A percentile compares a stretch with the other conserved stretches of the same genome.
phyloP scores from a whole-genome alignment of 305 asterid species.

The Solanum chacoense region DNA sequence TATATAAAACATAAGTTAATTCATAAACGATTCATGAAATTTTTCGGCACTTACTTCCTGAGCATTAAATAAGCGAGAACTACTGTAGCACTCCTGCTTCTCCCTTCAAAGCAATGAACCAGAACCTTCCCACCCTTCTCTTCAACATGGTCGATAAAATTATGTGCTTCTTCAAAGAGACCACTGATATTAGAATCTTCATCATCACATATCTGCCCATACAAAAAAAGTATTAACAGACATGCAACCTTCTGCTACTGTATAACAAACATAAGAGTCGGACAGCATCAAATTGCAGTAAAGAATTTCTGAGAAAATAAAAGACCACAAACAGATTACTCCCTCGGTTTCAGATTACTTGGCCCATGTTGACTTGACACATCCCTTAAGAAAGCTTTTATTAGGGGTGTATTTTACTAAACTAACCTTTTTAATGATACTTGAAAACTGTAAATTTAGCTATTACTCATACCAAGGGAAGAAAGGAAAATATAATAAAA shows the following conservation, averaged over 20 bases:
- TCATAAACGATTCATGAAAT: not conserved
- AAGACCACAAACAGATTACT: not conserved
- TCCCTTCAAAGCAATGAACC: constrained; percentile 98
- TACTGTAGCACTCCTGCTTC: constrained; percentile 89
- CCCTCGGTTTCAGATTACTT: not conserved
- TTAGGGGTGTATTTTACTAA: not conserved
- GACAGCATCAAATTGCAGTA: not conserved
- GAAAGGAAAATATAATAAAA: not conserved
- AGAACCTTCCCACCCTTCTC: constrained; percentile 71
- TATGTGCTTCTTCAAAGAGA: constrained; percentile 85
- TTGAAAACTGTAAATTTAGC: not conserved
- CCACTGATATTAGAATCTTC: constrained; percentile 67
- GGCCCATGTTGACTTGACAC: not conserved
- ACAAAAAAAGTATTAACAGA: constrained; percentile 3
- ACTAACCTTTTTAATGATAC: not conserved
- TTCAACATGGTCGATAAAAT: constrained; percentile 67
- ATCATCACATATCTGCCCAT: constrained; percentile 55
- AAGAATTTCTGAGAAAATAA: not conserved
- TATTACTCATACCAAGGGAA: not conserved
- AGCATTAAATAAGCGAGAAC: constrained; percentile 82
- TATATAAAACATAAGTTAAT: not conserved
- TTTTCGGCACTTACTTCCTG: constrained; percentile 50
- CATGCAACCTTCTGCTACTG: not conserved
- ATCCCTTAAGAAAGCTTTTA: not conserved
- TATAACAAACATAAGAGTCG: not conserved